Base-by-base conservation (phyloP, 2,329 filamentous ascomycete species). In the Triangularia setosa region DNA sequence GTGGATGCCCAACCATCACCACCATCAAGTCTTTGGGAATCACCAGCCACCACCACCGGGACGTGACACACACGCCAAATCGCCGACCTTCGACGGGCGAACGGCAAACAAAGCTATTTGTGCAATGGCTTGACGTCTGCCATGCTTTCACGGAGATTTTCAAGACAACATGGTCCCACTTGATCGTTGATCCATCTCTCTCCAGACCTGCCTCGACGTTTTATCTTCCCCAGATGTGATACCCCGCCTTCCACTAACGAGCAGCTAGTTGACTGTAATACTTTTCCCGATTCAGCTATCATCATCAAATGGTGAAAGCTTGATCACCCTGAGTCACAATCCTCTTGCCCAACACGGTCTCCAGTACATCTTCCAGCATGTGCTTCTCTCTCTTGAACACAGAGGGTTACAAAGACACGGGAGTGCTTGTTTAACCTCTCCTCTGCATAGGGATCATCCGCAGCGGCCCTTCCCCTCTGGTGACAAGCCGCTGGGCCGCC, bases 1-100 rank as follows among this genome's bases (percentile, higher is more conserved):
- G 61, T 60, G 58, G 67, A 56, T 65, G 67, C 67, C 67, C 67
- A 68, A 68, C 62, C 35, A 58, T 52, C 55, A 58, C 30, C 30
- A 33, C 30, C 30, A 33, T 33, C 30, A n/a, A n/a, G n/a, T 33
- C 14, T 12, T 33, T 33, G 30, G 14, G 30, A 33, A 33, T 33
- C 30, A 33, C 30, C 30, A 33, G 30, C 30, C 30, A 33, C 30
- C 30, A 58, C 23, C 23, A 58, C 23, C 30, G 30, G 21, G 11
- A 35, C 11, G 23, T 24, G n/a, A n/a, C n/a, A n/a, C 56, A 25
- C 56, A 58, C 27, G 23, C 16, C 21, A 25, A 55, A 55, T 28
- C 52, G 18, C 23, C 27, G 30, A 59, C 28, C 21, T 48, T 48
- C 40, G 21, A 60, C 24, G 58, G 58, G 27, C 25, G 40, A 60